Conservation (phyloP, 2,329 filamentous ascomycete genomes). For the Coniosporium tulheliwenetii region DNA sequence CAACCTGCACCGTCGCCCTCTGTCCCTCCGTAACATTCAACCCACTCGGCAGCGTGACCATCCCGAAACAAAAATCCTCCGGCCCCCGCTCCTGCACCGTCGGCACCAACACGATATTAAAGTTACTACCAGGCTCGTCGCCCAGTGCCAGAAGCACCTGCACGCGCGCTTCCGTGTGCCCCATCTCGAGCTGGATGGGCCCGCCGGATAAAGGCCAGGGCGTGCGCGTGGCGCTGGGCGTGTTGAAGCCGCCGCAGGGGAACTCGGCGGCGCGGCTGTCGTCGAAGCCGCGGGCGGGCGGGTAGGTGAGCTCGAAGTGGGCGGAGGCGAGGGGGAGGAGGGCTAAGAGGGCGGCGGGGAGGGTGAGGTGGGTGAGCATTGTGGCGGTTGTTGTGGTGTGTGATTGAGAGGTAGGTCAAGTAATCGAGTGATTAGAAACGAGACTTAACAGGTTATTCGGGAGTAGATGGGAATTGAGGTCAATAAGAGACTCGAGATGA, state of each 20-base stretch:
- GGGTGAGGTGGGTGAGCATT: constrained; percentile 15
- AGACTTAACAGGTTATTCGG: too few species aligned
- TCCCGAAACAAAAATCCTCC: constrained; percentile 50
- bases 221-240: constrained; percentile 27
- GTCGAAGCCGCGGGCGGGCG: constrained; percentile 31
- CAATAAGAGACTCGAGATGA: too few species aligned
- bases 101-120: constrained; percentile 52
- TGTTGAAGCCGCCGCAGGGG: constrained; percentile 36
- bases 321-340: constrained; percentile 31
- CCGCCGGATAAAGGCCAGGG: constrained; percentile 31
- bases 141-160: constrained; percentile 38
- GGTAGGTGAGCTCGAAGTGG: constrained; percentile 41
- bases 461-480: too few species aligned
- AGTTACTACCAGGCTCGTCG: constrained; percentile 39
- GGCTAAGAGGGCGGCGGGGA: constrained; percentile 20
- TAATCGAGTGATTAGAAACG: too few species aligned
- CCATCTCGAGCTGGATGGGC: constrained; percentile 35
- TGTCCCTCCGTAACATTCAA: constrained; percentile 42
- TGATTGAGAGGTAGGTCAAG: not conserved
- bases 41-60: constrained; percentile 36
- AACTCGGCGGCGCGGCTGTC: constrained; percentile 29
- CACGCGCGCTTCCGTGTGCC: constrained; percentile 35
- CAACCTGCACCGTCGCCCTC: constrained; percentile 52
- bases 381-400: not conserved
- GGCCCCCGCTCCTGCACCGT: constrained; percentile 43